Evolutionary conservation across 2,329 filamentous ascomycete species (phyloP).

Genomic region (Rugonectria rugulosa): DNA sequence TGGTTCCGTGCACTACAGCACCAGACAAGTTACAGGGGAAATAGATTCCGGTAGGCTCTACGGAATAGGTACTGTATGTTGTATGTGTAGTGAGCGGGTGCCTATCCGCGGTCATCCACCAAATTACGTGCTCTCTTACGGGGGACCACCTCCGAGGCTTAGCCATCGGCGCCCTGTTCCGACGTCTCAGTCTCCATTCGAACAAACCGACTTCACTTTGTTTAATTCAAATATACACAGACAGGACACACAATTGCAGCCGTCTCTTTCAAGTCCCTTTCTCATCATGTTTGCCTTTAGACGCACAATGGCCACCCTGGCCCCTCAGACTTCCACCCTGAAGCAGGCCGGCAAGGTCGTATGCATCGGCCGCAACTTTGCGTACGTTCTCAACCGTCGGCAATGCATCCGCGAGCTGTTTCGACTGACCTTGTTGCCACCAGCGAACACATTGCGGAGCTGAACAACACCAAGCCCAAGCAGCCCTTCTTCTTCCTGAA

Average conservation of each 20-base stretch:
- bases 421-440: slow-evolving; percentile 19
- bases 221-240: neutral
- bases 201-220: no score
- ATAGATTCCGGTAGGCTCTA: no score
- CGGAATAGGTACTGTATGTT: neutral
- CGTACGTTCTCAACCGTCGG: slow-evolving; percentile 62
- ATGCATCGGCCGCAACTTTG: slow-evolving; percentile 96
- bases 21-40: no score
- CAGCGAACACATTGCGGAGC: slow-evolving; percentile 91
- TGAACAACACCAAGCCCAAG: slow-evolving; percentile 86
- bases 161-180: slow-evolving; percentile 33
- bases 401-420: neutral
- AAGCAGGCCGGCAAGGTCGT: slow-evolving; percentile 76
- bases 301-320: slow-evolving; percentile 48
- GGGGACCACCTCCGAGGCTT: slow-evolving; percentile 36
- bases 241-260: neutral
- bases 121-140: no score
- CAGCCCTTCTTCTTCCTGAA: slow-evolving; percentile 99
- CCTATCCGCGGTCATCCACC: slow-evolving; percentile 11
- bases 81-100: neutral
- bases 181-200: no score
- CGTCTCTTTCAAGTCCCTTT: neutral
- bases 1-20: no score
- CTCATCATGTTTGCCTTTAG: slow-evolving; percentile 47
- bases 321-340: slow-evolving; percentile 52